Conservation (phyloP, 2,329 filamentous ascomycete genomes). For the Aureobasidium sp. region DNA sequence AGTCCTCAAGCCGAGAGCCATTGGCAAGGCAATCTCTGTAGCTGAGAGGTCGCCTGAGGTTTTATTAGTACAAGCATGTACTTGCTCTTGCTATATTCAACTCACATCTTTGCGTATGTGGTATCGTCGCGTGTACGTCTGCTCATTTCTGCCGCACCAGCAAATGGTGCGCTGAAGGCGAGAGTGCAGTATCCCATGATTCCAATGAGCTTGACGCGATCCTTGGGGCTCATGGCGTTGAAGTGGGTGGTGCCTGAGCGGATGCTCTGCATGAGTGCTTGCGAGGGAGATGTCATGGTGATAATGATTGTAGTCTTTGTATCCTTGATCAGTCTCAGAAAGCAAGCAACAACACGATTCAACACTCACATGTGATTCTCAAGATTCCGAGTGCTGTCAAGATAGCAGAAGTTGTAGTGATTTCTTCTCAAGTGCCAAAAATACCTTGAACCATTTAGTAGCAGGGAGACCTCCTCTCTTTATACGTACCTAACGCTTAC, state of each 20-base stretch:
- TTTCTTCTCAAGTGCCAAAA: neutral
- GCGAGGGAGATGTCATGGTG: slow-evolving; percentile 1
- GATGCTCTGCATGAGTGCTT: slow-evolving; percentile 16
- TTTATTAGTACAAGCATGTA: neutral
- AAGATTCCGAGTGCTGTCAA: neutral
- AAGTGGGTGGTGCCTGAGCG: slow-evolving; percentile 19
- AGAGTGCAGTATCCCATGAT: slow-evolving; percentile 26
- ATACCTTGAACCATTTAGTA: neutral
- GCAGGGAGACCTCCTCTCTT: neutral
- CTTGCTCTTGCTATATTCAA: neutral
- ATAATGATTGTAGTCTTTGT: neutral
- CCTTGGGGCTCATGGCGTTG: slow-evolving; percentile 15
- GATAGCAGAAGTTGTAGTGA: neutral
- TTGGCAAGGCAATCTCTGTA: slow-evolving; percentile 27
- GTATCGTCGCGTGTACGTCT: slow-evolving; percentile 23
- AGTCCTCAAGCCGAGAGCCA: slow-evolving; percentile 25
- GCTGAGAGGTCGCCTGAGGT: slow-evolving; percentile 24
- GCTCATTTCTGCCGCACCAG: slow-evolving; percentile 26
- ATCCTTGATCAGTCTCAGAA: neutral
- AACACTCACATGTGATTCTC: neutral
- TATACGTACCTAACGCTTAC: neutral
- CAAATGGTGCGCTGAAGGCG: slow-evolving; percentile 26
- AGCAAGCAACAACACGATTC: neutral
- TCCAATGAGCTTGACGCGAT: slow-evolving; percentile 20
- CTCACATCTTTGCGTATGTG: slow-evolving; percentile 25